Conservation (phyloP, 2,329 filamentous ascomycete species). For the Aspergillus quadricinctus region DNA sequence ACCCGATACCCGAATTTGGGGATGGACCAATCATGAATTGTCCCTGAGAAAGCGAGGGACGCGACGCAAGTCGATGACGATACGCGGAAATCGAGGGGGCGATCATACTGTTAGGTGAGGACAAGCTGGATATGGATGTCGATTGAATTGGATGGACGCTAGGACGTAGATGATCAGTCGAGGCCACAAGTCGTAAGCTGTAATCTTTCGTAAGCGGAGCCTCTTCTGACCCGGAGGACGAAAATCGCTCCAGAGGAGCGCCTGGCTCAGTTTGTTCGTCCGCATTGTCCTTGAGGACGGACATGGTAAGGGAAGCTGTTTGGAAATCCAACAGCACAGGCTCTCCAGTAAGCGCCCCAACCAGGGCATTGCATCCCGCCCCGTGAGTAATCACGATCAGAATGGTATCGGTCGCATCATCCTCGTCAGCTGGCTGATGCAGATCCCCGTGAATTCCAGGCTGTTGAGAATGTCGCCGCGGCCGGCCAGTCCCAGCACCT, state of each 20-base stretch:
- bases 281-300: slow-evolving; percentile 54
- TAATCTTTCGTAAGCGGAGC: slow-evolving; percentile 49
- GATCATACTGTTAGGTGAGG: slow-evolving; percentile 18
- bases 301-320: slow-evolving; percentile 88
- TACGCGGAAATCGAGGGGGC: slow-evolving; percentile 26
- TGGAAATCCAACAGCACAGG: slow-evolving; percentile 87
- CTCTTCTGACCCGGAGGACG: slow-evolving; percentile 14
- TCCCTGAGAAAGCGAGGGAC: slow-evolving; percentile 23
- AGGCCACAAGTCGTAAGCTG: slow-evolving; percentile 56
- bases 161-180: slow-evolving; percentile 57
- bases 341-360: slow-evolving; percentile 85
- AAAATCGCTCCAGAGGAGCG: not conserved
- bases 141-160: slow-evolving; percentile 32
- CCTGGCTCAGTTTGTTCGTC: not conserved
- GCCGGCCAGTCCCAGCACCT: slow-evolving; percentile 3
- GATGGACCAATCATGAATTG: slow-evolving; percentile 23
- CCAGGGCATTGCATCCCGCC: slow-evolving; percentile 90
- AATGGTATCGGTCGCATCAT: slow-evolving; percentile 68
- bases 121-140: slow-evolving; percentile 22
- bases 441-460: slow-evolving; percentile 12
- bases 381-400: slow-evolving; percentile 89
- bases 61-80: slow-evolving; percentile 29
- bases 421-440: slow-evolving; percentile 44
- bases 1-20: slow-evolving; percentile 8
- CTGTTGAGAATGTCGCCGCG: slow-evolving; percentile 14